Conservation (phyloP, 768 basidiomycete genomes). For the Podaxis sp. region DNA sequence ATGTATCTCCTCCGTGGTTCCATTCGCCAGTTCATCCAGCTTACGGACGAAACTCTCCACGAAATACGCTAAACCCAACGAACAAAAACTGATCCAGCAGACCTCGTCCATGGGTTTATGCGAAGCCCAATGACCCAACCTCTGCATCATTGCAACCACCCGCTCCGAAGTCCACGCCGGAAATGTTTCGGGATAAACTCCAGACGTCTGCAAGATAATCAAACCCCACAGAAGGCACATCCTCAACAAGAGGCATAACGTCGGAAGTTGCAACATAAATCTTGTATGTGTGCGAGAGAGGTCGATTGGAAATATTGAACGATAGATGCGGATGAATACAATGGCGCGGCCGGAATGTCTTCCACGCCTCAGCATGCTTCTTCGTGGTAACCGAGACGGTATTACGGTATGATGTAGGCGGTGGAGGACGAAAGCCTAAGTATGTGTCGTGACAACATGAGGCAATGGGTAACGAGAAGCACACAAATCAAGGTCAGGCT, state of each 20-base stretch:
- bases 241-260: conserved; percentile 59
- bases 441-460: background rate
- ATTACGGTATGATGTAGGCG: conserved; percentile 79
- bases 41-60: conserved; percentile 68
- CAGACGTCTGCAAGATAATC: conserved; percentile 57
- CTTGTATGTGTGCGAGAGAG: conserved; percentile 60
- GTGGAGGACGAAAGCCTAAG: conserved; percentile 72
- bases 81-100: conserved; percentile 73
- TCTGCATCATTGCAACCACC: conserved; percentile 24
- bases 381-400: conserved; percentile 47
- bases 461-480: background rate
- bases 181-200: conserved; percentile 35
- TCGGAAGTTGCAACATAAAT: conserved; percentile 58
- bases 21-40: conserved; percentile 44
- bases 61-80: conserved; percentile 64
- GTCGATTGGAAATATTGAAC: conserved; percentile 61
- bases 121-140: conserved; percentile 45
- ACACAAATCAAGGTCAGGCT: conserved; percentile 19
- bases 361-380: conserved; percentile 18
- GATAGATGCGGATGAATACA: conserved; percentile 29
- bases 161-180: conserved; percentile 23
- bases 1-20: conserved; percentile 42
- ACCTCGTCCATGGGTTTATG: conserved; percentile 57
- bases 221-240: conserved; percentile 58
- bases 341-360: conserved; percentile 26